A percentile compares a stretch with the other conserved stretches of the same genome.
Conservation (phyloP, 1,284 basidiomycete species). For the Cryptococcus sp. region DNA sequence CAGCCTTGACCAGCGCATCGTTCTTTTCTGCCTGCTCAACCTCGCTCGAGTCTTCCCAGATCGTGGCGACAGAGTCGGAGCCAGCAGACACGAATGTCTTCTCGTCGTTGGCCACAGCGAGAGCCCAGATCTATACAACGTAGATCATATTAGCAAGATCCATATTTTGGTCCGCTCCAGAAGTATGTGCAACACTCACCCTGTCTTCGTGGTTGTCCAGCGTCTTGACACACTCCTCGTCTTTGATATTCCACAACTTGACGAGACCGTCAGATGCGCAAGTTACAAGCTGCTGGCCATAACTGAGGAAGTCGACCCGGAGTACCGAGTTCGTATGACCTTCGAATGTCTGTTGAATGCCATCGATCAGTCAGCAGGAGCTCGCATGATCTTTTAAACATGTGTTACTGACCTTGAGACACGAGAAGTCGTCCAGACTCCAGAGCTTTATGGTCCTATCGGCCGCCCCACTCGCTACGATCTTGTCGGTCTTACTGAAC, state of each 20-base stretch:
- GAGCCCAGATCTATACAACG: conserved; percentile 74
- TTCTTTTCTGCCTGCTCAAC: conserved; percentile 70
- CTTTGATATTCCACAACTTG: conserved; percentile 90
- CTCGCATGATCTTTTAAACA: neutral
- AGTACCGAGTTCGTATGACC: conserved; percentile 98
- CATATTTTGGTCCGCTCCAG: neutral
- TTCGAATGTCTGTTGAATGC: conserved; percentile 87
- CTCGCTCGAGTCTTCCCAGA: conserved; percentile 92
- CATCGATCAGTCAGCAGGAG: conserved; percentile 10
- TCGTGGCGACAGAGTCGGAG: conserved; percentile 88
- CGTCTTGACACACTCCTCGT: conserved; percentile 83
- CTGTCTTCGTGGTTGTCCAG: conserved; percentile 97
- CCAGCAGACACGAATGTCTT: conserved; percentile 83
- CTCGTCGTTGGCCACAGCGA: conserved; percentile 77
- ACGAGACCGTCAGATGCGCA: conserved; percentile 90
- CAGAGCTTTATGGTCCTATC: conserved; percentile 94
- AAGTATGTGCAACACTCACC: conserved; percentile 55
- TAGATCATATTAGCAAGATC: conserved; percentile 1
- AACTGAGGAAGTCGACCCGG: conserved; percentile 82
- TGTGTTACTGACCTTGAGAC: conserved; percentile 63
- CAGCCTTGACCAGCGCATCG: conserved; percentile 66
- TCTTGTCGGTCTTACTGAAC: conserved; percentile 79
- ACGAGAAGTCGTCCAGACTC: conserved; percentile 87
- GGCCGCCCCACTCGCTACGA: conserved; percentile 89
- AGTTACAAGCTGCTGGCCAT: conserved; percentile 83